Conservation (phyloP, 2,329 filamentous ascomycete species). For the Phaeosphaeriaceae sp. region DNA sequence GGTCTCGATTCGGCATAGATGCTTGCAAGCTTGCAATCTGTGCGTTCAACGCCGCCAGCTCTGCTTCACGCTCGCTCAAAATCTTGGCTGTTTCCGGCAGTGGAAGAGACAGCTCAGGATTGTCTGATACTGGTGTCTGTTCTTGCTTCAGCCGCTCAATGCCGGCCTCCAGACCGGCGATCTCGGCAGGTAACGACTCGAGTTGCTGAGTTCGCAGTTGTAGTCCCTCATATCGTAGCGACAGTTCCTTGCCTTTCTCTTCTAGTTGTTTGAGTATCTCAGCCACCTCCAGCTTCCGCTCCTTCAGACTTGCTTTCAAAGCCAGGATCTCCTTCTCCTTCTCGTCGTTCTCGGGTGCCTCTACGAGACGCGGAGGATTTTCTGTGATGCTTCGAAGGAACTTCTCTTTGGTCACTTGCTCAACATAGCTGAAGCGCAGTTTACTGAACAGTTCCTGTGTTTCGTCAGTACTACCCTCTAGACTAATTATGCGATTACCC, state of each 20-base stretch:
- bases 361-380: conserved; percentile 85
- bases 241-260: conserved; percentile 64
- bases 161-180: conserved; percentile 58
- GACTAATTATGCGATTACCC: conserved; percentile 3
- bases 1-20: conserved; percentile 69
- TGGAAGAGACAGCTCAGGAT: conserved; percentile 52
- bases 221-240: conserved; percentile 63
- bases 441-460: conserved; percentile 86
- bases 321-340: conserved; percentile 66
- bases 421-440: conserved; percentile 94
- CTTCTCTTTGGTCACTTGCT: conserved; percentile 98
- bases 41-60: conserved; percentile 51
- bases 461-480: conserved; percentile 9
- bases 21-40: conserved; percentile 61
- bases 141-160: conserved; percentile 56
- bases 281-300: conserved; percentile 79
- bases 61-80: conserved; percentile 49
- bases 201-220: conserved; percentile 61
- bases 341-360: conserved; percentile 74
- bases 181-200: conserved; percentile 59
- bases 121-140: conserved; percentile 42
- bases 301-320: conserved; percentile 77
- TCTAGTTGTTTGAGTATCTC: conserved; percentile 77
- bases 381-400: conserved; percentile 93
- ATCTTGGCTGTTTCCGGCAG: conserved; percentile 53